Percentiles rank a stretch among this genome's conserved stretches.
Evolutionary conservation across 257 asterid species (phyloP).

Genomic region (Solanum boliviense): DNA sequence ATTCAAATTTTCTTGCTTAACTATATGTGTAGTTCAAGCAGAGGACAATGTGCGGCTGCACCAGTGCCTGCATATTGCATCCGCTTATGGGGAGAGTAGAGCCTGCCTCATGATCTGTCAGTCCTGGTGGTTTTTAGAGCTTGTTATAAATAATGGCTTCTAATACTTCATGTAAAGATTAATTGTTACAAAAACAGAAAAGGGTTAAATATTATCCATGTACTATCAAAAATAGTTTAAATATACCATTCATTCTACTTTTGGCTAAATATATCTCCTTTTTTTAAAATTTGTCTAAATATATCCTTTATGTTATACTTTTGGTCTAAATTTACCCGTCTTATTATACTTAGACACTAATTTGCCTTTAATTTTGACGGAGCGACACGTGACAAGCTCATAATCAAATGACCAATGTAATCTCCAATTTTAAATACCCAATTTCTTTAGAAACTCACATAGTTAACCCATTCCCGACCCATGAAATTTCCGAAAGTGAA

Average conservation of each 20-base stretch:
- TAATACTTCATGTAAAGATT: not conserved
- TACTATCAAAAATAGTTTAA: not conserved
- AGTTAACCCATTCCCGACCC: not conserved
- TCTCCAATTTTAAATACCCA: not conserved
- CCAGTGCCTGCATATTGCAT: not conserved
- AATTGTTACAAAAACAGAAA: not conserved
- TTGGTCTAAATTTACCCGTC: not conserved
- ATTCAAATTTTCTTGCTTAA: not conserved
- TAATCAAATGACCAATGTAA: not conserved
- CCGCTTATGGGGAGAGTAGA: not conserved
- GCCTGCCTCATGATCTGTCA: not conserved
- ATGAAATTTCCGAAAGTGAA: not conserved
- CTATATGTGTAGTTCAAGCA: not conserved
- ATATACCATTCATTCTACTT: not conserved
- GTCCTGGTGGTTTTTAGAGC: not conserved
- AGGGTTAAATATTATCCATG: not conserved
- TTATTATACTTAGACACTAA: not conserved
- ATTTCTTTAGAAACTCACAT: not conserved
- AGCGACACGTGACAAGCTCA: not conserved
- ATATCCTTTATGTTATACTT: too few species aligned
- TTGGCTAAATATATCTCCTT: not conserved
- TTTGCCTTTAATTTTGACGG: not conserved
- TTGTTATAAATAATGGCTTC: not conserved
- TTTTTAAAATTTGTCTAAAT: not conserved
- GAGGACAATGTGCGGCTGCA: not conserved